phyloP scores from a whole-genome alignment of 176 grass and related monocot species.

The Miscanthus lutarioriparius region DNA sequence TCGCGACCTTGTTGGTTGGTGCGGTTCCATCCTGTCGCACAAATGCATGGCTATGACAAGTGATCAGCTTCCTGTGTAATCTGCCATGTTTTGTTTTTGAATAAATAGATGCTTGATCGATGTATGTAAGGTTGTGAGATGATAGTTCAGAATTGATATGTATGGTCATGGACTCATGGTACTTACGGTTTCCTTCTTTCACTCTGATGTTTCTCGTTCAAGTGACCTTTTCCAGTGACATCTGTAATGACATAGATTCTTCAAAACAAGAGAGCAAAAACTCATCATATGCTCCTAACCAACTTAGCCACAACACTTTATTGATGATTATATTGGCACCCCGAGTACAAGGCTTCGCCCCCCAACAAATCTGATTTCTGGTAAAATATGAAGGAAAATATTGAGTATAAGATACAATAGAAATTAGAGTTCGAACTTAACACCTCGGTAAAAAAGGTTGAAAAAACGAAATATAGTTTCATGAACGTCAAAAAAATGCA shows the following conservation, averaged over 20 bases:
- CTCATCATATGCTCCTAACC: no score
- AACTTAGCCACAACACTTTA: neutral
- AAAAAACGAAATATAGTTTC: no score
- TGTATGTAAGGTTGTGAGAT: neutral
- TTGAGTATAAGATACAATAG: no score
- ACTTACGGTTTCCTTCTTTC: neutral
- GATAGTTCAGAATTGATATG: neutral
- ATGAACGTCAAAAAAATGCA: no score
- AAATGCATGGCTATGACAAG: neutral
- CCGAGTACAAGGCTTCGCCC: no score
- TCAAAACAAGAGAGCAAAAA: neutral
- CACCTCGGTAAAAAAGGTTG: no score
- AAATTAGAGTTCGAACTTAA: no score
- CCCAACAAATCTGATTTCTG: no score
- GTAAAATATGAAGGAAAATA: no score
- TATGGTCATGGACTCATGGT: neutral
- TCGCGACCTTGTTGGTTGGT: neutral
- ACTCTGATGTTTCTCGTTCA: neutral
- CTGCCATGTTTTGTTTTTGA: constrained; percentile 6
- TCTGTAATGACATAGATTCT: neutral
- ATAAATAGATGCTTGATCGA: constrained; percentile 22
- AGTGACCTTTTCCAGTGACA: neutral
- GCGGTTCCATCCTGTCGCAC: neutral
- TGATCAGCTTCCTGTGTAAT: constrained; percentile 35
- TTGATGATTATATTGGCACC: no score